Base-by-base conservation (phyloP, 176 grass and related monocot genomes). In the Carex pumila region DNA sequence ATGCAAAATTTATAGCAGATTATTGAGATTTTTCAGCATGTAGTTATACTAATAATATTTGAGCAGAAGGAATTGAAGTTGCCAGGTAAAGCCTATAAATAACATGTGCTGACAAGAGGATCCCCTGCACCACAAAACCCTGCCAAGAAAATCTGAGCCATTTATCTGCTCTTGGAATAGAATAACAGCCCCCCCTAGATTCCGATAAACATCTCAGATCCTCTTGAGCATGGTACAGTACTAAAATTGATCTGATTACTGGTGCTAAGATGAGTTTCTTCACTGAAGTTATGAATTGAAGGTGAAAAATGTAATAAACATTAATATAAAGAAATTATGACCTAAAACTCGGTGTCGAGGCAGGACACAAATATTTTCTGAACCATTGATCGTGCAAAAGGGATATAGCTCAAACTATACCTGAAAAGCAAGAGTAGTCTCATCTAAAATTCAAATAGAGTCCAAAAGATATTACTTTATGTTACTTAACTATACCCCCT, bases 331-430 rank as follows among this genome's bases (percentile, higher is more conserved):
- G 17, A 57, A 86, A 83, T 41, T 2, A 79, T 86, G 61, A 57
- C 87, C 86, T 90, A 99, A 79, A 99, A 99, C 54, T 99, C 96
- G 36, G 96, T 95, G 83, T 99, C 96, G 18, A 99, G 93, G 90
- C 93, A 95, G 18, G 93, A 89, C 54, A 85, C 88, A 89, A 99
- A 95, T 80, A 95, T 76, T 89, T 80, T 95, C 1, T 93, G 94
- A 83, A 99, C 96, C 68, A 93, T 83, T 32, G 96, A 92, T 64
- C 96, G 84, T 11, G 96, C 96, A 90, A 99, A 99, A 79, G 96
- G 96, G 90, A 99, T 95, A 84, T 99, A 99, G 85, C 96, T 99
- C 61, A 99, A 90, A 87, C 96, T 95, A 84, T 99, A 99, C 96
- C 96, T 99, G 93, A 92, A 71, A 88, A 82, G 68, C 29, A 89